Evolutionary conservation across 306 rosid genomes (phyloP).

Genomic region (Lupinus albus): DNA sequence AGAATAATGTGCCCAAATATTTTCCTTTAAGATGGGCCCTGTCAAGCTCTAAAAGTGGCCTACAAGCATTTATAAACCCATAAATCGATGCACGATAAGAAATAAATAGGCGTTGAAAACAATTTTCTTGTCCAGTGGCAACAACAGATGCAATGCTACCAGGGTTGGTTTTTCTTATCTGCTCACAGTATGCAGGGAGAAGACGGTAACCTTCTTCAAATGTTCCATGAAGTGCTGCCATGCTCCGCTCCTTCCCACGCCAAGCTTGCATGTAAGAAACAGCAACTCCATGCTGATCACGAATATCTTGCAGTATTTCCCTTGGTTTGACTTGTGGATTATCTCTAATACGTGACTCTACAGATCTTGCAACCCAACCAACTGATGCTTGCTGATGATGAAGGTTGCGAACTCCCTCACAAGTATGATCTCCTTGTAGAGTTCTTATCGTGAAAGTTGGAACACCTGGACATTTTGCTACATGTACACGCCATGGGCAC

Average conservation of each 20-base stretch:
- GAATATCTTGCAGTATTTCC: constrained; percentile 92
- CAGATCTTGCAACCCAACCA: constrained; percentile 99
- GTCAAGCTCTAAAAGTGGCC: constrained; percentile 96
- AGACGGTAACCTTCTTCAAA: constrained; percentile 91
- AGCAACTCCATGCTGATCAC: constrained; percentile 97
- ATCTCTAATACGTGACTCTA: constrained; percentile 89
- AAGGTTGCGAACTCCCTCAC: constrained; percentile 93
- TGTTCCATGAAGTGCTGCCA: constrained; percentile 99
- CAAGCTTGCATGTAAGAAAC: constrained; percentile 99
- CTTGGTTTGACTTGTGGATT: constrained; percentile 95
- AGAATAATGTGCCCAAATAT: constrained; percentile 79
- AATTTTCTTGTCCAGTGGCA: constrained; percentile 90
- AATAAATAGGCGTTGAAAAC: constrained; percentile 84
- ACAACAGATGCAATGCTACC: constrained; percentile 95
- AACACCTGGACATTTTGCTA: constrained; percentile 97
- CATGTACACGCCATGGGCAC: constrained; percentile 99
- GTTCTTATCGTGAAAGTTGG: constrained; percentile 92
- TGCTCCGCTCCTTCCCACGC: constrained; percentile 99
- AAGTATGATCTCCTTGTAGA: constrained; percentile 87
- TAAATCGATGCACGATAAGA: constrained; percentile 88
- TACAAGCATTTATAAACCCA: constrained; percentile 94
- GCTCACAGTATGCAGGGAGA: constrained; percentile 95
- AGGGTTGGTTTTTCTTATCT: constrained; percentile 82
- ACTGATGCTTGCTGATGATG: constrained; percentile 99
- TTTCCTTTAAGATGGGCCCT: constrained; percentile 91